phyloP scores from a whole-genome alignment of 164 flowering plant species.

The Stephania japonica region DNA sequence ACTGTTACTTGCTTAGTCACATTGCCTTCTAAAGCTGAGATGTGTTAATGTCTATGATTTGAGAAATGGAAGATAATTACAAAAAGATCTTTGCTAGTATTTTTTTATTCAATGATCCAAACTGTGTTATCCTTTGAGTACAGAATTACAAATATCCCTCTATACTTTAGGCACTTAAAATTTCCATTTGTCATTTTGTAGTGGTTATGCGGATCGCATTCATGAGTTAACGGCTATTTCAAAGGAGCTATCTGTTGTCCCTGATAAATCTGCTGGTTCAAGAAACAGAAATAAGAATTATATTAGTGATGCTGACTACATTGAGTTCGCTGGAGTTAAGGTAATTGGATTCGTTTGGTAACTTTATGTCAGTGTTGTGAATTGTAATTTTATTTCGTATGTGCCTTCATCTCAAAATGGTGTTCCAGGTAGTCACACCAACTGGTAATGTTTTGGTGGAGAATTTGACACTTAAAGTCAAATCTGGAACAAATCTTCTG shows the following conservation, averaged over 20 bases:
- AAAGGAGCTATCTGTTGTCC: constrained; percentile 53
- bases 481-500: constrained; percentile 87
- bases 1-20: neutral
- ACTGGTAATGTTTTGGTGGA: constrained; percentile 90
- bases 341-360: constrained; percentile 21
- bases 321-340: constrained; percentile 89
- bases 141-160: neutral
- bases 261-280: constrained; percentile 44
- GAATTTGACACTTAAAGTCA: constrained; percentile 71
- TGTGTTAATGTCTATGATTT: neutral
- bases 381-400: neutral
- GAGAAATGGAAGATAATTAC: neutral
- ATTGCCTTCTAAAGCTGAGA: neutral
- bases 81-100: neutral
- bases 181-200: constrained; percentile 22
- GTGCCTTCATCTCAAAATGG: neutral
- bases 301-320: constrained; percentile 73
- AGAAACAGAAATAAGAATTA: constrained; percentile 57
- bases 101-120: neutral
- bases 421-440: constrained; percentile 92
- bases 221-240: constrained; percentile 77
- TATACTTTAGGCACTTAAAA: neutral
- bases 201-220: constrained; percentile 99
- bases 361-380: neutral
- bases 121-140: neutral